A percentile compares a stretch with the other conserved stretches of the same genome.
Conservation (phyloP, 257 asterid genomes). For the Lavandula angustifolia region DNA sequence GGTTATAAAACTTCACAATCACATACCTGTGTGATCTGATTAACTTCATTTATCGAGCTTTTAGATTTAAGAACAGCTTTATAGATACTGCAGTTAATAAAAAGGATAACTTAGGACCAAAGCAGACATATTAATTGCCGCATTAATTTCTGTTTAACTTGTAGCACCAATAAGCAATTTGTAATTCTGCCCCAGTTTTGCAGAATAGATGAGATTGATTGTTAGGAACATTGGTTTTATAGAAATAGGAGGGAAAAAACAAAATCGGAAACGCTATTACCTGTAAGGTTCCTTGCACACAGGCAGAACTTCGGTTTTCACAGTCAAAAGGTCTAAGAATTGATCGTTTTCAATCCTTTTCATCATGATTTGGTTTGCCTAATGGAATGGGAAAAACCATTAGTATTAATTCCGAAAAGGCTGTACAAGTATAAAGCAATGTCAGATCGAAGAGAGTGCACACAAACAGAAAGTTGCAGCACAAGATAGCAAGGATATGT, state of each 20-base stretch:
- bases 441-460: background rate
- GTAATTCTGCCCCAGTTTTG: slow-evolving; percentile 3
- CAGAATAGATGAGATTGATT: slow-evolving; percentile 8
- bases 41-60: slow-evolving; percentile 69
- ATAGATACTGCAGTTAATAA: slow-evolving; percentile 46
- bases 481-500: background rate
- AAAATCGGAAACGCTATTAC: slow-evolving; percentile 33
- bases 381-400: slow-evolving; percentile 27
- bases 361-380: slow-evolving; percentile 78
- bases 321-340: slow-evolving; percentile 80
- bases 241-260: slow-evolving; percentile 4
- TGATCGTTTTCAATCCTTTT: slow-evolving; percentile 80
- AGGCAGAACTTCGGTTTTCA: slow-evolving; percentile 69
- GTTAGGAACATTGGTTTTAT: background rate
- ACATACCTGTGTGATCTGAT: slow-evolving; percentile 86
- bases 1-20: slow-evolving; percentile 19
- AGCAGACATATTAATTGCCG: slow-evolving; percentile 18
- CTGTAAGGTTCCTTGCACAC: slow-evolving; percentile 93
- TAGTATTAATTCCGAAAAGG: slow-evolving; percentile 1
- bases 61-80: slow-evolving; percentile 55
- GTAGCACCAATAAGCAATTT: slow-evolving; percentile 13
- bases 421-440: background rate
- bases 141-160: slow-evolving; percentile 5
- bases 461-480: slow-evolving; percentile 14
- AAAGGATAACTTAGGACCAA: slow-evolving; percentile 20